Percentiles rank a stretch among this genome's conserved stretches.
phyloP scores from a whole-genome alignment of 441 rosid genomes.

The Isatis lusitanica region DNA sequence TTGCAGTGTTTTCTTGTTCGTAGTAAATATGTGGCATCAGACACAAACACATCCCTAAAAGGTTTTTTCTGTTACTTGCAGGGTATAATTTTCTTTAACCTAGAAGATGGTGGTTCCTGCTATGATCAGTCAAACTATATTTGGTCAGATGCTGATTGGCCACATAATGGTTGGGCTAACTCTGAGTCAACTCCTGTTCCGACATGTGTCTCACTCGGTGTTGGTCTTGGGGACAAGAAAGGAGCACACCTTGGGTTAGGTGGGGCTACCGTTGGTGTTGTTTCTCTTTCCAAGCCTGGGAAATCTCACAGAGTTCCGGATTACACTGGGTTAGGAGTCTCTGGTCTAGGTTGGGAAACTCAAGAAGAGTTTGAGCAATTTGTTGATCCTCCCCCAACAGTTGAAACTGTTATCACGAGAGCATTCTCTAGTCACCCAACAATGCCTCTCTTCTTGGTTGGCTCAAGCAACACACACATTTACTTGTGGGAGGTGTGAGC shows the following conservation, averaged over 20 bases:
- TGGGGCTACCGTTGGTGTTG: conserved; percentile 66
- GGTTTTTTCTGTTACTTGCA: conserved; percentile 37
- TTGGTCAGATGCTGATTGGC: conserved; percentile 92
- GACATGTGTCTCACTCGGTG: conserved; percentile 71
- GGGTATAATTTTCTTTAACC: conserved; percentile 82
- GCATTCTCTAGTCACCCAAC: conserved; percentile 92
- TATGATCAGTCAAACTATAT: conserved; percentile 52
- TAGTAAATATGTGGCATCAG: background rate
- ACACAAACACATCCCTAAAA: conserved; percentile 14
- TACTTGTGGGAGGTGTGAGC: conserved; percentile 93
- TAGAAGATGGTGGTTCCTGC: conserved; percentile 53
- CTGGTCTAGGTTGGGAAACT: conserved; percentile 84
- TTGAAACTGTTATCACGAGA: conserved; percentile 69
- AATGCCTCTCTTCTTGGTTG: conserved; percentile 90
- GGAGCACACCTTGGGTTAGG: conserved; percentile 84
- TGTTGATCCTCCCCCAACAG: conserved; percentile 73
- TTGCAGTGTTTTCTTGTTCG: conserved; percentile 19
- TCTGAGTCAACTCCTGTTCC: conserved; percentile 81
- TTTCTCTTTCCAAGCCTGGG: conserved; percentile 54
- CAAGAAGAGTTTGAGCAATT: conserved; percentile 77
- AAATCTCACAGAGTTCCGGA: conserved; percentile 68
- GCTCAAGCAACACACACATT: conserved; percentile 89
- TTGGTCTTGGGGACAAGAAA: conserved; percentile 76
- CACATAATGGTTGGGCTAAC: conserved; percentile 88
- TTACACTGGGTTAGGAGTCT: conserved; percentile 67